A percentile compares a stretch with the other conserved stretches of the same genome.
These are phyloP conservation scores for Rubia balearica DNA, from an alignment of 305 asterid species.

Conservation along the genomic window DNA sequence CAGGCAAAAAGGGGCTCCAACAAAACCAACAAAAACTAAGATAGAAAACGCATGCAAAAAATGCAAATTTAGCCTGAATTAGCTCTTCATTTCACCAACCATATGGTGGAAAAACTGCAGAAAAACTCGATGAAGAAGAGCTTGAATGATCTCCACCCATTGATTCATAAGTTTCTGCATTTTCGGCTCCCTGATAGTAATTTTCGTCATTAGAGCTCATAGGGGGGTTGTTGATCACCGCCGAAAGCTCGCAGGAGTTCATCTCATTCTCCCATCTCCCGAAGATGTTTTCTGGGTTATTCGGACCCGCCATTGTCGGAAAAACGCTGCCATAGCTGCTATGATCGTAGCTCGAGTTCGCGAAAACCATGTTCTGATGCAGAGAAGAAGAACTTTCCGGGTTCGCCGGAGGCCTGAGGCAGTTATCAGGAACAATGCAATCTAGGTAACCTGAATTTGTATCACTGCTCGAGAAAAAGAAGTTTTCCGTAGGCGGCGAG, in stretches of 20 bases:
- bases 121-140: slow-evolving; percentile 23
- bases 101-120: slow-evolving; percentile 37
- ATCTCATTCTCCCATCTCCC: slow-evolving; percentile 34
- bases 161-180: slow-evolving; percentile 27
- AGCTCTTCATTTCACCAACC: slow-evolving; percentile 25
- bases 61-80: background rate
- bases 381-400: slow-evolving; percentile 7
- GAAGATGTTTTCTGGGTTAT: slow-evolving; percentile 14
- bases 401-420: slow-evolving; percentile 42
- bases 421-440: slow-evolving; percentile 75
- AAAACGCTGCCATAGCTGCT: background rate
- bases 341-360: slow-evolving; percentile 16
- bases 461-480: slow-evolving; percentile 27
- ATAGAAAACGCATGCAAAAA: background rate
- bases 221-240: slow-evolving; percentile 38
- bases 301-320: slow-evolving; percentile 13
- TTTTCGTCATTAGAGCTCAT: slow-evolving; percentile 8
- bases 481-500: slow-evolving; percentile 28
- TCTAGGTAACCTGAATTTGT: slow-evolving; percentile 69
- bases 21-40: background rate
- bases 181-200: slow-evolving; percentile 6
- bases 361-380: slow-evolving; percentile 6
- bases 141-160: slow-evolving; percentile 8
- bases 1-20: background rate
- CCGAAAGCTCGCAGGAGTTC: slow-evolving; percentile 60